Evolutionary conservation across 2,329 filamentous ascomycete species (phyloP), one percentile per base, ranked within the genome.

Genomic region (Cladosporium phlei): DNA sequence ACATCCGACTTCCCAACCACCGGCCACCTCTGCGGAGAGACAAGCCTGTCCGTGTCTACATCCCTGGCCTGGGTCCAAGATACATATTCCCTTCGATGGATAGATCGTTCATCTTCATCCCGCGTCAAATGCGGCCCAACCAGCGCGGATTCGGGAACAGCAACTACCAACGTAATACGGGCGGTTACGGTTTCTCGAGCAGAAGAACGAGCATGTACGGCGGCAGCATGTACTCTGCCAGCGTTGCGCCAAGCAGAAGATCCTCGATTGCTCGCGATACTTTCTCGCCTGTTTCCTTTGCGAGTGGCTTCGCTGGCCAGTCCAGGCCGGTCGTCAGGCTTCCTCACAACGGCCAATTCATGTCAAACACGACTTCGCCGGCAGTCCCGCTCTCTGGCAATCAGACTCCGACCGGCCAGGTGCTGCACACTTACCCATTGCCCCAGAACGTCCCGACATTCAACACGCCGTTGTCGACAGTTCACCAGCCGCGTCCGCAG

Each of bases 91-190:
- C 93, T 5, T 86, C 89, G 2, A 76, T 80, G 37, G 90, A 96
- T 59, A 78, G 93, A 54, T 97, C 93, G 0, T 98, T 98, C 66
- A 95, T 96, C 59, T 98, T 98, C 69, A 98, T 98, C 51, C 93
- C 93, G 10, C 80, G 93, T 55, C 91, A 91, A 9, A 78, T 96
- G 71, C 82, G 93, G 56, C 93, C 93, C 11, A 96, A 95, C 64
- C 89, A 95, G 65, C 88, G 95, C 70, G 80, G 82, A 22, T 80
- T 83, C 55, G 75, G 74, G 33, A 75, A 79, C 46, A 77, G 77
- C 43, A 77, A 86, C 46, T 86, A 85, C 50, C 85, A 87, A 61
- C 82, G 87, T 28, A 78, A 83, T 49, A 85, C 87, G 48, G 80
- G 81, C 12, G 78, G 86, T 1, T 71, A 70, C 47, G 68, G 88